Evolutionary conservation across 2,329 filamentous ascomycete genomes (phyloP).

Genomic region (Diplodia mutila): DNA sequence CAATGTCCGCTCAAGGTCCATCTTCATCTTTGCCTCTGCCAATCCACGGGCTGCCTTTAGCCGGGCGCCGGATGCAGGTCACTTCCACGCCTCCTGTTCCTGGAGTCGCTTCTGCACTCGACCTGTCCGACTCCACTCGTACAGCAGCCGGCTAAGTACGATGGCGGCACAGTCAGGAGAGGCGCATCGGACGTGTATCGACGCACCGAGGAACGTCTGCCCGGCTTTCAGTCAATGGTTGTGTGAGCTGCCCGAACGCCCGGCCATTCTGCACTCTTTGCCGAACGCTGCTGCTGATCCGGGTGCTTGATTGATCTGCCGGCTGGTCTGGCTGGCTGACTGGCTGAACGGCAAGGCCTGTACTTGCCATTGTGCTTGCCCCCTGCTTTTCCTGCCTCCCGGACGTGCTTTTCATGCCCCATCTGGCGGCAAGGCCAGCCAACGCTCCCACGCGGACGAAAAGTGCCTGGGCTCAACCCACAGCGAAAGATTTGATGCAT

Average conservation of each 20-base stretch:
- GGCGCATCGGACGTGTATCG: background rate
- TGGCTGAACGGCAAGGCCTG: background rate
- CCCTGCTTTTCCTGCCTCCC: background rate
- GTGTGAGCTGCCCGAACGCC: too few relatives aligned
- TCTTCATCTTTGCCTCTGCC: background rate
- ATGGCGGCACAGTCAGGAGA: background rate
- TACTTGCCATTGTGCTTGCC: background rate
- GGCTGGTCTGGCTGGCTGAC: background rate
- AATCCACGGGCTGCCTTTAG: background rate
- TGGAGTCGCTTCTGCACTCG: background rate
- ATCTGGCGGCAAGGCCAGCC: background rate
- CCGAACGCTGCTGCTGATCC: slow-evolving; percentile 17
- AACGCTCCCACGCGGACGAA: background rate
- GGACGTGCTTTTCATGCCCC: background rate
- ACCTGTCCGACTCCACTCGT: too few relatives aligned
- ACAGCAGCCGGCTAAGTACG: background rate
- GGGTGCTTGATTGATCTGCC: slow-evolving; percentile 3
- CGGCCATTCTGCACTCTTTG: background rate
- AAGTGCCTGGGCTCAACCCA: background rate
- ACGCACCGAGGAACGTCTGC: background rate
- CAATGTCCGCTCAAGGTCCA: background rate
- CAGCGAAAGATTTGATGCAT: background rate
- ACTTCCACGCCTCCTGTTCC: background rate
- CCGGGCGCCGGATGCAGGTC: background rate
- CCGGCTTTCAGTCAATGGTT: background rate